Base-by-base conservation (phyloP, 306 rosid species). In the Canavalia gladiata region DNA sequence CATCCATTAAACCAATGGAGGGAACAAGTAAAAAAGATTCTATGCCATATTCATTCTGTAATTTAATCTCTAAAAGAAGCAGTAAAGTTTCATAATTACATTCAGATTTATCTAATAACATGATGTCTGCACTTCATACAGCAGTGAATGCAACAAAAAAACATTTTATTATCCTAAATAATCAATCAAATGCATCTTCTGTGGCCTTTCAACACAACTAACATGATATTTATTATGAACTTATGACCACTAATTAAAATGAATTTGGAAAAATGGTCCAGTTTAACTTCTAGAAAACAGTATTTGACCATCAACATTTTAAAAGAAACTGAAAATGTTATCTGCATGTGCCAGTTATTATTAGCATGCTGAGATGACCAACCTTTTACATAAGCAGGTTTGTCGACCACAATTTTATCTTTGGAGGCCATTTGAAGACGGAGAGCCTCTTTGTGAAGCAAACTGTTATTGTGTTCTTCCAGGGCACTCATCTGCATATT, bases 401-500 rank as follows among this genome's bases (percentile, higher is more conserved):
- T 95, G 85, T 95, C 98, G 8, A 83, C 92, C 75, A 90, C 65
- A 81, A 89, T 80, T 89, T 95, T 95, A 82, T 95, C 98, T 90
- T 95, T 95, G 77, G 98, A 95, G 78, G 97, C 97, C 89, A 87
- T 82, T 77, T 95, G 99, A 68, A 95, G 99, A 76, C 99, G 97
- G 60, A 95, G 95, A 85, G 99, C 99, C 88, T 95, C 99, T 87
- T 95, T 95, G 88, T 95, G 99, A 88, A 95, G 99, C 87, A 95
- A 86, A 82, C 99, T 95, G 74, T 95, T 95, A 70, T 95, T 95
- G 82, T 95, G 99, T 64, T 95, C 99, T 83, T 95, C 99, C 29
- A 95, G 82, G 42, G 99, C 99, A 88, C 99, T 95, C 99, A 95
- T 95, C 91, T 95, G 99, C 99, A 95, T 95, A 82, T 95, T 95